Evolutionary conservation across 2,329 filamentous ascomycete species (phyloP), one percentile per base, ranked within the genome.

Genomic region (Penicillium sp.): DNA sequence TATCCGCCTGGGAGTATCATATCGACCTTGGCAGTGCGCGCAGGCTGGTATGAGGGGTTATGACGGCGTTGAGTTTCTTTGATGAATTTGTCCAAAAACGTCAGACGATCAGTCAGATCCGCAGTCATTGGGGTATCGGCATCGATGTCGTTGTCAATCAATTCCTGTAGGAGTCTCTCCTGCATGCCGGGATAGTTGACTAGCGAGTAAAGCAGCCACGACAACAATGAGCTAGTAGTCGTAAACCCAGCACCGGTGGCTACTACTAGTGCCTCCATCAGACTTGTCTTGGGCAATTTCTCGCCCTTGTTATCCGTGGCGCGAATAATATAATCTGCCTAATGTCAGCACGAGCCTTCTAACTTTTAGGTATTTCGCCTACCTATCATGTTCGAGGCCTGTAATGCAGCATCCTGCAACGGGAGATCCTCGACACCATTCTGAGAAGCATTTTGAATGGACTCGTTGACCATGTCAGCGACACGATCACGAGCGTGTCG

Each of bases 41-140:
- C 85, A 0, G 85, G 82, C 63, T 87, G 85, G 71, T 81, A 87
- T 0, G 82, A 83, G 0, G 85, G 82, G 67, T 84, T 86, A 71
- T 87, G 84, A 8, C 76, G 75, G 2, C 84, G 78, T 65, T 85
- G 84, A 0, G 79, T 84, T 67, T 87, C 84, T 69, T 86, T 86
- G 74, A 87, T 72, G 68, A 80, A 69, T 9, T 71, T 69, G 42
- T 72, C 66, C 5, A 66, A 61, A 48, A 80, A 85, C 4, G 73
- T 66, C 8, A 86, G 75, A 40, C 75, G 72, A 49, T 78, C 71
- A 2, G 78, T 79, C 2, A 79, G 58, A 9, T 84, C 82, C 1
- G 78, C 70, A 0, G 79, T 80, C 26, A 80, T 71, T 38, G 77
- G 65, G 0, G 74, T 81, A 14, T 78, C 64, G 10, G 77, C 74